phyloP scores from a whole-genome alignment of 1,139 yeast species.

The Taphrina flavorubra region DNA sequence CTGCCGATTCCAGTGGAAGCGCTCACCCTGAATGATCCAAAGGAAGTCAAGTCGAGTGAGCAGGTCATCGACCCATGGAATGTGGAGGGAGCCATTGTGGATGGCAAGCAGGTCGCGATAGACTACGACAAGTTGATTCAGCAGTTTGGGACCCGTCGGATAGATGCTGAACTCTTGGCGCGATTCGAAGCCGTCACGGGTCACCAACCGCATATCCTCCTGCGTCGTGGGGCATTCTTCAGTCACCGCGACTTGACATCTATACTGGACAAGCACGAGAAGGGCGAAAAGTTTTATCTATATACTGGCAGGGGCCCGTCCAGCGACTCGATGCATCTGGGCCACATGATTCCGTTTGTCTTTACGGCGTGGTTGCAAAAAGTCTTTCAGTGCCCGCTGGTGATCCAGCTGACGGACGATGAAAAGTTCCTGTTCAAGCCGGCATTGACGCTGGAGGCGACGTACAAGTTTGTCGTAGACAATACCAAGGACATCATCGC shows the following conservation, averaged over 20 bases:
- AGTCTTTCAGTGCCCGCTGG: slow-evolving; percentile 95
- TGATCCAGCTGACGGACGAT: slow-evolving; percentile 94
- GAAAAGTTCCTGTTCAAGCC: slow-evolving; percentile 96
- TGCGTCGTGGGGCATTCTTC: slow-evolving; percentile 90
- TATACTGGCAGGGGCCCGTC: slow-evolving; percentile 99
- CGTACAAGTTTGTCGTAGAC: slow-evolving; percentile 73
- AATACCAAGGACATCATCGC: slow-evolving; percentile 94
- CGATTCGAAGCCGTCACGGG: slow-evolving; percentile 86
- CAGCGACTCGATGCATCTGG: slow-evolving; percentile 92
- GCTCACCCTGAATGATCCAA: slow-evolving; percentile 18
- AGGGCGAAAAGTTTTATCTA: slow-evolving; percentile 91
- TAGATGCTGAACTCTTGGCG: slow-evolving; percentile 70
- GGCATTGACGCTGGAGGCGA: slow-evolving; percentile 85
- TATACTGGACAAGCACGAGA: slow-evolving; percentile 87
- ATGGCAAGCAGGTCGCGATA: slow-evolving; percentile 84
- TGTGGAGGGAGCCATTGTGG: slow-evolving; percentile 97
- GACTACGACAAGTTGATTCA: slow-evolving; percentile 86
- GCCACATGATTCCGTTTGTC: slow-evolving; percentile 93
- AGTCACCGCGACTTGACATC: slow-evolving; percentile 84
- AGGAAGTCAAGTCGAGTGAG: slow-evolving; percentile 18
- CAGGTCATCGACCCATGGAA: slow-evolving; percentile 97
- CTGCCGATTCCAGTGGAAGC: slow-evolving; percentile 36
- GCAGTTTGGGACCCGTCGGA: slow-evolving; percentile 84
- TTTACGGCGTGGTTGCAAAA: slow-evolving; percentile 99
- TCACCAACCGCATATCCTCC: slow-evolving; percentile 86